Evolutionary conservation across 2,329 filamentous ascomycete species (phyloP).

Genomic region (Trichoderma harzianum): DNA sequence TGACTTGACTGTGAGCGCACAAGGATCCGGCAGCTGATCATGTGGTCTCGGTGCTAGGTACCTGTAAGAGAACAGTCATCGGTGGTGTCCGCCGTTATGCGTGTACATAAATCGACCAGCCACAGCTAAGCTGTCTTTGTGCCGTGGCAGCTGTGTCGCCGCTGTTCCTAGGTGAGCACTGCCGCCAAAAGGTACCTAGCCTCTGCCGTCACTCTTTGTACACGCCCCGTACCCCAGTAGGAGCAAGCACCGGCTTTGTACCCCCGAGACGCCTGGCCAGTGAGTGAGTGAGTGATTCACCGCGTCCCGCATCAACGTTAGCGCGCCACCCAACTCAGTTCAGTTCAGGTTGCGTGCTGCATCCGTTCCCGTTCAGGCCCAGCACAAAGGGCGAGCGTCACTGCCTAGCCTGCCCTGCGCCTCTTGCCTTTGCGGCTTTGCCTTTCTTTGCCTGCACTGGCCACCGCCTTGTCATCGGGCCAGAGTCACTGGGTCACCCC

Average conservation of each 20-base stretch:
- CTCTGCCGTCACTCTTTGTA: background rate
- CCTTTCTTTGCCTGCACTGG: constrained; percentile 10
- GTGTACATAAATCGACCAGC: background rate
- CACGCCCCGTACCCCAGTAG: background rate
- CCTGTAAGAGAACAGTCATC: background rate
- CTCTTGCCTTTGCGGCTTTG: constrained; percentile 17
- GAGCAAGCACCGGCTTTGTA: background rate
- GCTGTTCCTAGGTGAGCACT: background rate
- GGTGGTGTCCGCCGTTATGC: background rate
- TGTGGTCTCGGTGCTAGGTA: background rate
- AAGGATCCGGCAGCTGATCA: constrained; percentile 10
- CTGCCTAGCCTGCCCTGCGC: constrained; percentile 17
- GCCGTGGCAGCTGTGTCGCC: background rate
- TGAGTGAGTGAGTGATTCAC: constrained; percentile 10
- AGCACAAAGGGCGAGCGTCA: constrained; percentile 10
- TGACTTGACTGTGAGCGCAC: background rate
- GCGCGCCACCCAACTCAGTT: constrained; percentile 5
- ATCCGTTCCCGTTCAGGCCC: background rate
- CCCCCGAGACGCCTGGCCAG: background rate
- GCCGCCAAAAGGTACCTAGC: background rate
- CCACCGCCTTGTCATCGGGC: constrained; percentile 24
- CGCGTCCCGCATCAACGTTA: constrained; percentile 1
- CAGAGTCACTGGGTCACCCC: constrained; percentile 17
- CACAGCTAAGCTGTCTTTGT: background rate
- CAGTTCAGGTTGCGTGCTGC: background rate